These are phyloP conservation scores for Geoglossum glabrum DNA, from an alignment of 495 filamentous ascomycete genomes.

Conservation along the genomic window DNA sequence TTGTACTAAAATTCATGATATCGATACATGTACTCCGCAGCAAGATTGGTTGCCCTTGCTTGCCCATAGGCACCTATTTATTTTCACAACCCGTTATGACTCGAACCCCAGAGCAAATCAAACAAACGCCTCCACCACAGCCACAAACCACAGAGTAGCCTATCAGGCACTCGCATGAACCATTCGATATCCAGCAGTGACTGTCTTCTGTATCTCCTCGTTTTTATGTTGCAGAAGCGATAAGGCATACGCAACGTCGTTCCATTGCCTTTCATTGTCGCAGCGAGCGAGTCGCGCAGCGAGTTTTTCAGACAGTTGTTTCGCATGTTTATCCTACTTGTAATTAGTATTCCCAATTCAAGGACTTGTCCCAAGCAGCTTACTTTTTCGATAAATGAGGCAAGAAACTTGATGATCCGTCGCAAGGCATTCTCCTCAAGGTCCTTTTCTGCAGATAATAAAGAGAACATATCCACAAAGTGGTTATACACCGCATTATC, in stretches of 20 bases:
- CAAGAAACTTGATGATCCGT: constrained; percentile 76
- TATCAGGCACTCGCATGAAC: constrained; percentile 43
- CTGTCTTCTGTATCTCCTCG: constrained; percentile 76
- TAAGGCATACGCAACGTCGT: constrained; percentile 81
- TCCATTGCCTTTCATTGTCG: constrained; percentile 90
- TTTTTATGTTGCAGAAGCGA: constrained; percentile 89
- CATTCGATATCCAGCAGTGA: constrained; percentile 70
- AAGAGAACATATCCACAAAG: constrained; percentile 96
- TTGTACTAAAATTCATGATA: no score
- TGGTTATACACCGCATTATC: constrained; percentile 99
- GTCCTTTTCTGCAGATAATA: constrained; percentile 61
- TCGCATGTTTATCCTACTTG: constrained; percentile 83
- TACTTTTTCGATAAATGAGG: constrained; percentile 95
- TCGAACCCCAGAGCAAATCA: background rate
- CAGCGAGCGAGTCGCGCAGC: constrained; percentile 71
- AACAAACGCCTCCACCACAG: background rate
- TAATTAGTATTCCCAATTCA: constrained; percentile 7
- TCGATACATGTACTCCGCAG: no score
- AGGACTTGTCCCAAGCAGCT: background rate
- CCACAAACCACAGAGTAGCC: background rate
- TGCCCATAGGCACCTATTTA: background rate
- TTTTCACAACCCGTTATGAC: background rate
- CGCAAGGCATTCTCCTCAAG: constrained; percentile 69
- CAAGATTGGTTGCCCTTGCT: no score
- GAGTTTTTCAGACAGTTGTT: constrained; percentile 83